A percentile compares a stretch with the other conserved stretches of the same genome.
These are phyloP conservation scores for Phytophthora megakarya DNA, from an alignment of 352 stramenopile genomes.

Conservation along the genomic window DNA sequence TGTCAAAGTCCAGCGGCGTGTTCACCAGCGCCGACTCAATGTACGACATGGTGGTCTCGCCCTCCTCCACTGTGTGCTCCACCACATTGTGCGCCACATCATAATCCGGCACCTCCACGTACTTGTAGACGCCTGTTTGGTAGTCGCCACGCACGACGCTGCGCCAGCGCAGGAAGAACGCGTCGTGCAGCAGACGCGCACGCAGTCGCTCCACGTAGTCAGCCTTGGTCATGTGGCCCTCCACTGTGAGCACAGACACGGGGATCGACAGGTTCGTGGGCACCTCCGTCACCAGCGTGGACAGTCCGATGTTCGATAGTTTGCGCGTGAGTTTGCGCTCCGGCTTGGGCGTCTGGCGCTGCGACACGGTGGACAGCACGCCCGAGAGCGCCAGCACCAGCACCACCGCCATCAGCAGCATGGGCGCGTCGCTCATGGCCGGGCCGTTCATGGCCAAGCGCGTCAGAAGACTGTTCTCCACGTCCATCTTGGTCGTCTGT, in stretches of 20 bases:
- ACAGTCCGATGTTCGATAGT: constrained; percentile 74
- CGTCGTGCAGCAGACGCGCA: constrained; percentile 50
- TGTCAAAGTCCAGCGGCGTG: constrained; percentile 62
- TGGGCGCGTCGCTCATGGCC: constrained; percentile 23
- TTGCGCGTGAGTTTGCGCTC: constrained; percentile 48
- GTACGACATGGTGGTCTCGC: constrained; percentile 64
- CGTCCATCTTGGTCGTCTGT: constrained; percentile 15
- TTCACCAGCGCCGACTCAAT: constrained; percentile 73
- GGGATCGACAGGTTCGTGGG: constrained; percentile 80
- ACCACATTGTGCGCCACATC: constrained; percentile 59
- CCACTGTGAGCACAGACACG: constrained; percentile 63
- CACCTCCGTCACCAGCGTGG: constrained; percentile 75
- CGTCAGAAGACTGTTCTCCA: constrained; percentile 33
- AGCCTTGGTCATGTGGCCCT: constrained; percentile 47
- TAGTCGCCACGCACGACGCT: constrained; percentile 57
- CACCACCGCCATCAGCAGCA: constrained; percentile 38
- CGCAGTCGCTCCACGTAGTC: constrained; percentile 60
- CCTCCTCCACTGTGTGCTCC: constrained; percentile 54
- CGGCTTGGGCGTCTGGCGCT: constrained; percentile 11
- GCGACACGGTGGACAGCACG: constrained; percentile 36
- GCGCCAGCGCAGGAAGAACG: constrained; percentile 75
- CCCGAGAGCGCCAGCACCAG: constrained; percentile 45
- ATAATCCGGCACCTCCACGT: constrained; percentile 63
- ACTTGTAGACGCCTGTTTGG: constrained; percentile 51
- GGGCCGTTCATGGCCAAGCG: constrained; percentile 33